phyloP scores from a whole-genome alignment of 345 rosid species.

The Corymbia maculata region DNA sequence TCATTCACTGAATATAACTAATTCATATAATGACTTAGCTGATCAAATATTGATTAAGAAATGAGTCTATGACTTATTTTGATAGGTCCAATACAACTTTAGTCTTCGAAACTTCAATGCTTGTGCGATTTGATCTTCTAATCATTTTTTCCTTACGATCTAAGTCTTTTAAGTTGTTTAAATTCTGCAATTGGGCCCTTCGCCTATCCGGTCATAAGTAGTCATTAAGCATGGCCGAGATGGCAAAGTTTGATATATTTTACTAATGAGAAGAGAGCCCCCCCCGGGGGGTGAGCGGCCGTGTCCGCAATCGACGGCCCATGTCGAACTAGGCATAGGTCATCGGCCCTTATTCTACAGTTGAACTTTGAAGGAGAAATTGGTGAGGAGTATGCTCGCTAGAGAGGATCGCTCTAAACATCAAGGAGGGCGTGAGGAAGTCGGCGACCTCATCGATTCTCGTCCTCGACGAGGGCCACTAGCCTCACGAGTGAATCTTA shows the following conservation, averaged over 20 bases:
- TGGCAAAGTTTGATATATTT: neutral
- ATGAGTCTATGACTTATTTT: neutral
- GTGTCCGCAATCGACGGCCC: too few species aligned
- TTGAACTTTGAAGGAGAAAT: neutral
- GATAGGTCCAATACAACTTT: neutral
- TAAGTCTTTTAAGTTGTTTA: neutral
- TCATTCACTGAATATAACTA: too few species aligned
- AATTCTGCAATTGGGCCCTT: neutral
- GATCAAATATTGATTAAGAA: neutral
- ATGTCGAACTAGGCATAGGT: neutral
- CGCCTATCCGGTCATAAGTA: neutral
- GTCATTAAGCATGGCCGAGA: neutral
- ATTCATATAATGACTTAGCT: neutral
- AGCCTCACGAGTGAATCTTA: neutral
- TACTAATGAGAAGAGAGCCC: neutral
- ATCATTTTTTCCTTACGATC: neutral
- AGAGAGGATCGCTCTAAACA: neutral
- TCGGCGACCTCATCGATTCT: neutral
- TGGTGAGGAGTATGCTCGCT: neutral
- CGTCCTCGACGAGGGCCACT: neutral
- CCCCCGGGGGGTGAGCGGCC: too few species aligned
- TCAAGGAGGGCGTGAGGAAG: neutral
- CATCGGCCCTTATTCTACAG: neutral
- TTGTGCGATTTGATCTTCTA: neutral
- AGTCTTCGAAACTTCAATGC: neutral